phyloP scores from a whole-genome alignment of 495 filamentous ascomycete genomes.

The Lophiostoma macrostomum region DNA sequence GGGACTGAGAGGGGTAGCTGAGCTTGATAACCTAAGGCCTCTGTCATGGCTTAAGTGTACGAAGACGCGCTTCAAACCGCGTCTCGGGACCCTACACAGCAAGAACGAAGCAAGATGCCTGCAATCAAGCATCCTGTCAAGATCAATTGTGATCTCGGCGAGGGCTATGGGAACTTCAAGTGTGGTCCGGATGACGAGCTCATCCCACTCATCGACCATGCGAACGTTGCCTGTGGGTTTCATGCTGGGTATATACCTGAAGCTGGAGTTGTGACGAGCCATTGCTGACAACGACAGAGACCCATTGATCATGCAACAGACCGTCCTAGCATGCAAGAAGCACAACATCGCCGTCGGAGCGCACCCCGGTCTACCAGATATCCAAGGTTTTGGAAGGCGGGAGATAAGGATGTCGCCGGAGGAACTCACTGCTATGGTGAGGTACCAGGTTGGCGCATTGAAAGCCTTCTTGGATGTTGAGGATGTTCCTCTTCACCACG shows the following conservation, averaged over 20 bases:
- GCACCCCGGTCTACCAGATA: slow-evolving; percentile 59
- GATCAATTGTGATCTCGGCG: slow-evolving; percentile 53
- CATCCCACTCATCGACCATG: slow-evolving; percentile 57
- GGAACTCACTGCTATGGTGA: slow-evolving; percentile 54
- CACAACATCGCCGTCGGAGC: slow-evolving; percentile 55
- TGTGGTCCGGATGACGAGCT: slow-evolving; percentile 55
- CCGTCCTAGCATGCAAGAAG: slow-evolving; percentile 54
- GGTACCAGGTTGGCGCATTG: slow-evolving; percentile 61
- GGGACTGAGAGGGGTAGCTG: neutral
- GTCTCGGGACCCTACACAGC: neutral
- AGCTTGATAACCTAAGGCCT: neutral
- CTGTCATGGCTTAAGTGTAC: slow-evolving; percentile 6
- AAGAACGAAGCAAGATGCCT: slow-evolving; percentile 37
- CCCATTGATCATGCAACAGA: slow-evolving; percentile 58
- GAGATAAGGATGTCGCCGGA: slow-evolving; percentile 54
- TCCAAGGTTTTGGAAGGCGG: slow-evolving; percentile 61
- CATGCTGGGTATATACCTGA: slow-evolving; percentile 44
- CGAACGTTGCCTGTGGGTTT: slow-evolving; percentile 64
- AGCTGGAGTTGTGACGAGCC: neutral
- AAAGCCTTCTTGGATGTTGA: slow-evolving; percentile 56
- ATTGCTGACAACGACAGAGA: slow-evolving; percentile 5
- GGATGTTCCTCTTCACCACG: slow-evolving; percentile 53
- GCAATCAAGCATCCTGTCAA: slow-evolving; percentile 44
- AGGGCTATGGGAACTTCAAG: slow-evolving; percentile 48
- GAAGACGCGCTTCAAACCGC: neutral